Base-by-base conservation (phyloP, 108 stramenopile species). In the Cyclostephanos invisitatus region DNA sequence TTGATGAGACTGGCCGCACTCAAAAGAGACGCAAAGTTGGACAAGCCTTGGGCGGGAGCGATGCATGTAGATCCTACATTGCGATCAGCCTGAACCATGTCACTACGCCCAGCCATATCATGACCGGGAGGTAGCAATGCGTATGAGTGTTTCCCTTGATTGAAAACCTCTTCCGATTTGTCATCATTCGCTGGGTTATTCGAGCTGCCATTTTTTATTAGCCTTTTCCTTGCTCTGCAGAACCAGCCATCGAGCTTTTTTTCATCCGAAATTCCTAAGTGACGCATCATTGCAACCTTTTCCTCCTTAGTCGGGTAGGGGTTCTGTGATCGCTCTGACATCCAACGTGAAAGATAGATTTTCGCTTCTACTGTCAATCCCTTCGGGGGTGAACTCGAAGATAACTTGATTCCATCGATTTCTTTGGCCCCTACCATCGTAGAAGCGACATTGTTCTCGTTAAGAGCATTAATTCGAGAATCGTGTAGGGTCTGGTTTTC, bases 251-350 rank as follows among this genome's bases (percentile, higher is more conserved):
- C 80, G 35, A 81, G 38, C 56, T 74, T 70, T 29, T 64, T 62
- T 10, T 62, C 35, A 27, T 71, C 59, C 15, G 17, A 12, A 55
- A 80, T 63, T 9, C 68, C 73, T 17, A 80, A 70, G 32, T 64
- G 59, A n/a, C 21, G 20, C 68, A 74, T 69, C 56, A 80, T 80
- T 20, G 49, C 64, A 17, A 67, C 63, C 50, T 80, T 80, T 36
- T 74, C 68, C 47, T 64, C 64, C 48, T 48, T 81, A 37, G 69
- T 66, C 25, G 80, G 80, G 48, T 70, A 81, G 20, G 80, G 80
- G 37, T 81, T 70, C 25, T 32, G 36, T 46, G 65, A 51, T 36
- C 72, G 77, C 37, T 71, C 70, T 36, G 29, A 28, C 8, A 75
- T 56, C 80, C 80, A 81, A 37, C 61, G 73, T 21, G 46, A 35